Evolutionary conservation across 1,284 basidiomycete genomes (phyloP), one percentile per base, ranked within the genome.

Genomic region (Sphagnurus paluster): DNA sequence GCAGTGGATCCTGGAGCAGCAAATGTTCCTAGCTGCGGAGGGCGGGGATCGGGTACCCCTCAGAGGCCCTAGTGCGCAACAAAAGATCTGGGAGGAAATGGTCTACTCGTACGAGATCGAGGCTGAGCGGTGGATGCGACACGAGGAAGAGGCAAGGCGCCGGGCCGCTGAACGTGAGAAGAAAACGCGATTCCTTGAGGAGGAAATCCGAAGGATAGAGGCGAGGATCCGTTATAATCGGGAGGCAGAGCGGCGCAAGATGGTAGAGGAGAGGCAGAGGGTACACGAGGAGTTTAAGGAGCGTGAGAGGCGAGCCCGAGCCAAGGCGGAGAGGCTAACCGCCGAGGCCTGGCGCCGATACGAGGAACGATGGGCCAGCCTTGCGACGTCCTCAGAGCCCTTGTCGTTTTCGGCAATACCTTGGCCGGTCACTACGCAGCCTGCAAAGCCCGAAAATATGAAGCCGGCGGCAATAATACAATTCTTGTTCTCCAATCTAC

Each of bases 341-440:
- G 47, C 68, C 7, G 72, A 79, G 35, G 78, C 77, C 2, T 87
- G 83, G 84, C 58, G 63, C 35, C 60, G 57, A 37, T 85, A 89
- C 64, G 84, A 90, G 61, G 63, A 67, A 25, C 70, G 74, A 46
- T 90, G 87, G 86, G 58, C 61, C 20, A 62, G 62, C 38, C 64
- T 85, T 50, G 51, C 63, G 42, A 60, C 63, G 14, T 69, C 74
- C 20, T 63, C 70, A 7, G 72, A 74, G 37, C 59, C 64, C 20
- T 67, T 87, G 42, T 67, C 67, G 2, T 89, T 89, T 68, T 62
- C 68, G 30, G 70, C 71, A 40, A 76, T 87, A 39, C 86, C 87
- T n/a, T 90, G 87, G 87, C 87, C 87, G 26, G 56, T 79, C 51
- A 59, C 75, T 40, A 54, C 56, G 8, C 57, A 61, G 16, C 78